Conservation (phyloP, 352 stramenopile genomes). For the Phytophthora colocasiae region DNA sequence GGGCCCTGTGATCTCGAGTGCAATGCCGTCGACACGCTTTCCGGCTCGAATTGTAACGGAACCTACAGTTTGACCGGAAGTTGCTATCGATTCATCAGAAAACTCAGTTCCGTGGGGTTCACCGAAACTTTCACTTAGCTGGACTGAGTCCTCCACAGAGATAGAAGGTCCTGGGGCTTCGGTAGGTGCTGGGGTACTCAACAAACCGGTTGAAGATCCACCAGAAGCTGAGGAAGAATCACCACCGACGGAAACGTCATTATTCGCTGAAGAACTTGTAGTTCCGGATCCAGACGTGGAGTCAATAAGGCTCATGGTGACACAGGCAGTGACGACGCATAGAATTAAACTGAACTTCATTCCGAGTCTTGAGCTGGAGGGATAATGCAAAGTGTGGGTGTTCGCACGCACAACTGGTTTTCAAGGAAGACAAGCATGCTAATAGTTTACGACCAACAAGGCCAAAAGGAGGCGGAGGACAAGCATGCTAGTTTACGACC, state of each 20-base stretch:
- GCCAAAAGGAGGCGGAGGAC: neutral
- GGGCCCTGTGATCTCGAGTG: constrained; percentile 11
- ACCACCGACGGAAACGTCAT: neutral
- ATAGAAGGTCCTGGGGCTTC: neutral
- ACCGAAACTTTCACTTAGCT: constrained; percentile 19
- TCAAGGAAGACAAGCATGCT: neutral
- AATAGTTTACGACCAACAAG: too few relatives aligned
- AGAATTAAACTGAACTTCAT: constrained; percentile 1
- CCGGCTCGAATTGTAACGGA: constrained; percentile 23
- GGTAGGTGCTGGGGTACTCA: neutral
- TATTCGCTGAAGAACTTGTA: neutral
- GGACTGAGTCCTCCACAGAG: constrained; percentile 11
- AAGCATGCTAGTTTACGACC: neutral
- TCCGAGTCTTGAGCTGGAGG: neutral
- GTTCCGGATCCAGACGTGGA: neutral
- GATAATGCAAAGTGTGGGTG: constrained; percentile 2
- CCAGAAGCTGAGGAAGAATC: neutral
- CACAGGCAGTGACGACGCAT: neutral
- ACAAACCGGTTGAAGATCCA: neutral
- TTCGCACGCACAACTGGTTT: constrained; percentile 10
- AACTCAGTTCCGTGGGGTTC: constrained; percentile 16
- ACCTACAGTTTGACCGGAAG: constrained; percentile 15
- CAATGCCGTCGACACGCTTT: constrained; percentile 14
- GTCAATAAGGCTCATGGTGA: neutral
- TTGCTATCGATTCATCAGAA: constrained; percentile 9